Base-by-base conservation (phyloP, 2,329 filamentous ascomycete genomes). In the Rutstroemia sp. region DNA sequence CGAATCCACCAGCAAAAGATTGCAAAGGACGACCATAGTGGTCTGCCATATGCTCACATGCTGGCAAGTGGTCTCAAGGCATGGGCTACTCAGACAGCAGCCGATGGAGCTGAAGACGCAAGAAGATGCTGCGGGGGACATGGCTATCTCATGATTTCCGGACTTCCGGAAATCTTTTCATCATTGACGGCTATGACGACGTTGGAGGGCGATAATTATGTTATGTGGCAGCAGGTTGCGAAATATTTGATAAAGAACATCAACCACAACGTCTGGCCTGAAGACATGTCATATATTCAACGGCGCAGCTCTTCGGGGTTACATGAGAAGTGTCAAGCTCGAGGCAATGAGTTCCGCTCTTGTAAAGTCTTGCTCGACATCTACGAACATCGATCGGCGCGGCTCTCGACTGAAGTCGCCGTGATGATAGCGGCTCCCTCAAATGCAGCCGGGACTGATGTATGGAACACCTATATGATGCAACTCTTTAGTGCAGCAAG, bases 141-240 rank as follows among this genome's bases (percentile, higher is more conserved):
- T 52, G 72, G 72, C 1, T 73, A 70, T 45, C 62, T 70, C 42
- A 63, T 60, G n/a, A 66, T 68, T 16, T 68, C 67, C 16, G 70
- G 70, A 3, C 59, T 72, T 9, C 64, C 63, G 10, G 39, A 42
- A 64, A 70, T 71, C 17, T 64, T 69, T 17, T 61, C 64, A 25
- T 58, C 63, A 19, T 55, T 64, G 1, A 65, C 64, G 3, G 68
- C 64, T 8, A 61, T 61, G 1, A 61, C 63, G 4, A 72, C 71
- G 0, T 70, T 70, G 45, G 71, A 73, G 48, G 73, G 73, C 4
- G 73, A 75, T 56, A 75, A 73, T 51, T 72, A 70, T 55, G 72
- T 73, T 7, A 69, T 74, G 51, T 69, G 69, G 57, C 72, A 73
- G 56, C 70, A 75, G 62, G 63, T 73, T 21, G 65, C 67, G 4